Percentiles rank a stretch among this genome's conserved stretches.
phyloP scores from a whole-genome alignment of 2,329 filamentous ascomycete species.

The Myotisia sp. region DNA sequence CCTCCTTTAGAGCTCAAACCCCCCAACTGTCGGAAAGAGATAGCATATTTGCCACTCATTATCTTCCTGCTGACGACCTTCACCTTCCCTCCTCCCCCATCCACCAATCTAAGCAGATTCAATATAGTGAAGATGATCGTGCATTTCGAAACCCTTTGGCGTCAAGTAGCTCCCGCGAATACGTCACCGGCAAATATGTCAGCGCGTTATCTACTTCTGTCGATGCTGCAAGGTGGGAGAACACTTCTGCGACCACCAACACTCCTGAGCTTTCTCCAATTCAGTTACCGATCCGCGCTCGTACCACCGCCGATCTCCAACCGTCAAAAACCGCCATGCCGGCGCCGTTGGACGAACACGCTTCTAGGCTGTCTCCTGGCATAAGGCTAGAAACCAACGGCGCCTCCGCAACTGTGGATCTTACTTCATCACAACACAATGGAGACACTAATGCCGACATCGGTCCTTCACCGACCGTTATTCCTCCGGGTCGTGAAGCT shows the following conservation, averaged over 20 bases:
- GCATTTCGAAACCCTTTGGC: not conserved
- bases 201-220: slow-evolving; percentile 11
- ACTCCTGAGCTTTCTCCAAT: slow-evolving; percentile 3
- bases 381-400: slow-evolving; percentile 1
- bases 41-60: slow-evolving; percentile 50
- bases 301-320: slow-evolving; percentile 1
- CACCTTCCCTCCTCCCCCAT: slow-evolving; percentile 5
- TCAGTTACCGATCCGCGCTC: not conserved
- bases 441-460: slow-evolving; percentile 1
- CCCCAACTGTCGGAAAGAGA: slow-evolving; percentile 48
- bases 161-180: too few relatives aligned
- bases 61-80: slow-evolving; percentile 34
- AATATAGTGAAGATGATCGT: not conserved
- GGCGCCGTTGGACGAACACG: slow-evolving; percentile 1
- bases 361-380: slow-evolving; percentile 1
- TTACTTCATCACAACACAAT: not conserved
- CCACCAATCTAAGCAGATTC: not conserved
- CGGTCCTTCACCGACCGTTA: slow-evolving; percentile 1
- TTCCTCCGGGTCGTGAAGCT: not conserved
- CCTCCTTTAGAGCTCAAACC: slow-evolving; percentile 16
- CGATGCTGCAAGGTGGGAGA: slow-evolving; percentile 11
- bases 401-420: not conserved
- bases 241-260: too few relatives aligned
- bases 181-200: too few relatives aligned
- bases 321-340: not conserved